A percentile compares a stretch with the other conserved stretches of the same genome.
Evolutionary conservation across 2,329 filamentous ascomycete species (phyloP).

Genomic region (Waltergamsia citrina): DNA sequence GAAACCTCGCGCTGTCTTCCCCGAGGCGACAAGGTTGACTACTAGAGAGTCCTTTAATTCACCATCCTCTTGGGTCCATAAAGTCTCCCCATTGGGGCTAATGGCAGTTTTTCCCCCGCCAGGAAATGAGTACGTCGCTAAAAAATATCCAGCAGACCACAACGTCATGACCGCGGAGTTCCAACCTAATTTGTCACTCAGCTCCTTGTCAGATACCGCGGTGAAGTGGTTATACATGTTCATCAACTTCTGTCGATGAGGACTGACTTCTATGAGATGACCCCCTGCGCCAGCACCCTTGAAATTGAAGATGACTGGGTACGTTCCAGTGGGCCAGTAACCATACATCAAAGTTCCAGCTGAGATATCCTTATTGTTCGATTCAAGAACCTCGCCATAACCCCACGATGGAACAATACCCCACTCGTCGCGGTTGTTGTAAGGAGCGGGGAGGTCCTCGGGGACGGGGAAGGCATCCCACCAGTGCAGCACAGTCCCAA

Average conservation of each 20-base stretch:
- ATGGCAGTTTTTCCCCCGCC: conserved; percentile 10
- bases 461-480: conserved; percentile 36
- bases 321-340: conserved; percentile 30
- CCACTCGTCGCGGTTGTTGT: conserved; percentile 25
- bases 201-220: background rate
- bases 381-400: conserved; percentile 30
- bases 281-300: conserved; percentile 11
- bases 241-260: conserved; percentile 13
- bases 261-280: conserved; percentile 26
- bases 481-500: conserved; percentile 17
- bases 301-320: conserved; percentile 26
- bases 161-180: conserved; percentile 11
- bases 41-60: conserved; percentile 22
- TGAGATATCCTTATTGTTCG: conserved; percentile 21
- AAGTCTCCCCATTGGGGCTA: conserved; percentile 7
- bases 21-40: conserved; percentile 16
- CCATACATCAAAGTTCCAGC: conserved; percentile 27
- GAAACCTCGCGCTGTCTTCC: conserved; percentile 17
- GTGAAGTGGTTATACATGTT: conserved; percentile 34
- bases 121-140: conserved; percentile 21
- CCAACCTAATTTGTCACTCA: conserved; percentile 2
- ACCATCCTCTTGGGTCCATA: conserved; percentile 18
- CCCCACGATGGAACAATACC: conserved; percentile 40
- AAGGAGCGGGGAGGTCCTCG: conserved; percentile 16
- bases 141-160: conserved; percentile 16